phyloP scores from a whole-genome alignment of 2,329 filamentous ascomycete species.

The Ceratocystis destructans region DNA sequence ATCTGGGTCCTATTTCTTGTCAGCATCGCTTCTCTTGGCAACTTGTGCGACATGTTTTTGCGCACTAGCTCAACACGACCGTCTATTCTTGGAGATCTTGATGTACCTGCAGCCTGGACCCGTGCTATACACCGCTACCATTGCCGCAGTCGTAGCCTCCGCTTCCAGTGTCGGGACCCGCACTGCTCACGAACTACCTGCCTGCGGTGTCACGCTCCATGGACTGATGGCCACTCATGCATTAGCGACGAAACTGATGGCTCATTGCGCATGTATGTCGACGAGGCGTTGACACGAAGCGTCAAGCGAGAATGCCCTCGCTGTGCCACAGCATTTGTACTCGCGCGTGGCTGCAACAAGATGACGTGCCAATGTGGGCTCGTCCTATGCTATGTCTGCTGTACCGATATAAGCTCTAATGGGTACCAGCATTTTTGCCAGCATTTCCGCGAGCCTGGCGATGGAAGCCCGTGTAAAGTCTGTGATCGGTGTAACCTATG shows the following conservation, averaged over 20 bases:
- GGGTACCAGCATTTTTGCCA: conserved; percentile 94
- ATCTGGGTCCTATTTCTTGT: neutral
- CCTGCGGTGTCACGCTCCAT: conserved; percentile 65
- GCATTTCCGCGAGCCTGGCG: conserved; percentile 74
- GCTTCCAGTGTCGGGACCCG: conserved; percentile 63
- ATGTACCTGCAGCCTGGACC: conserved; percentile 36
- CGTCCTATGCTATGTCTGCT: conserved; percentile 95
- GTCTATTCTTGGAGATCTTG: neutral
- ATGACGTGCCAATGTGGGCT: conserved; percentile 91
- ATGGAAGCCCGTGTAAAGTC: conserved; percentile 48
- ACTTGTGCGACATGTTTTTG: neutral
- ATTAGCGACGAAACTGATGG: conserved; percentile 61
- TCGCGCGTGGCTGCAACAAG: conserved; percentile 90
- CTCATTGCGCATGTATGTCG: conserved; percentile 69
- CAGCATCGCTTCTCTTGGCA: neutral
- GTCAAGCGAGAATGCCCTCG: conserved; percentile 90
- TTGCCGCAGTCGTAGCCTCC: conserved; percentile 56
- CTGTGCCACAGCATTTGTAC: conserved; percentile 86
- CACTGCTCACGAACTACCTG: conserved; percentile 60
- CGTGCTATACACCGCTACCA: conserved; percentile 53
- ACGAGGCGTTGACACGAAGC: conserved; percentile 83
- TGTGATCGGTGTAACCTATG: conserved; percentile 72
- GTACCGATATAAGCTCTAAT: conserved; percentile 56
- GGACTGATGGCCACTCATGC: conserved; percentile 81
- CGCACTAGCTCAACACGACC: neutral